These are phyloP conservation scores for Eucalyptus shirleyi DNA, from an alignment of 345 rosid genomes.

Conservation along the genomic window DNA sequence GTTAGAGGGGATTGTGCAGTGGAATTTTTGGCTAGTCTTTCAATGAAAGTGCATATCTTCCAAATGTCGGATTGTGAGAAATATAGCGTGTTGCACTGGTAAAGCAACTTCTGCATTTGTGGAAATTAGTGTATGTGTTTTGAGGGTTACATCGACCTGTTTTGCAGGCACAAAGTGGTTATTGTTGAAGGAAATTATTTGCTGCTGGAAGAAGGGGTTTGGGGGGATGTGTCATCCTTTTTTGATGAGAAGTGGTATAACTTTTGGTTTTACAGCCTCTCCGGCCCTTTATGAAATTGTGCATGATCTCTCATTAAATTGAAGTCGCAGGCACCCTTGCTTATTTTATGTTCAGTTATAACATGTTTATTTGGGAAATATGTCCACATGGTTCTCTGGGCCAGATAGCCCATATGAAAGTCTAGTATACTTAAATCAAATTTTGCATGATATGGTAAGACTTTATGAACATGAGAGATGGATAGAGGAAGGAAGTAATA, in stretches of 20 bases:
- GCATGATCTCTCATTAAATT: neutral
- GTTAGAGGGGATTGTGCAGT: neutral
- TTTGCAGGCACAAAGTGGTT: constrained; percentile 81
- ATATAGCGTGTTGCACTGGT: neutral
- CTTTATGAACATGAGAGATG: neutral
- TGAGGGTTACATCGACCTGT: neutral
- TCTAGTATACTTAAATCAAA: neutral
- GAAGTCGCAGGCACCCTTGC: neutral
- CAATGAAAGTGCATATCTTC: neutral
- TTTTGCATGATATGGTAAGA: neutral
- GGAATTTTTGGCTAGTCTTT: neutral
- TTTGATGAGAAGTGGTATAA: constrained; percentile 90
- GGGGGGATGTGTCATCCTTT: constrained; percentile 66
- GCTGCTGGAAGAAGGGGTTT: constrained; percentile 46
- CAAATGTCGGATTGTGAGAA: neutral
- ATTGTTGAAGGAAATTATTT: constrained; percentile 88
- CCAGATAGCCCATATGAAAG: neutral
- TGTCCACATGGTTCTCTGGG: neutral
- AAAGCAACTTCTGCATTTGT: neutral
- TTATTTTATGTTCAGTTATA: neutral
- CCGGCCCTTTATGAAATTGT: neutral
- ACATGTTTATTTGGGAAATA: neutral
- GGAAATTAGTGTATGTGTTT: neutral
- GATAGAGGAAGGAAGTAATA: neutral
- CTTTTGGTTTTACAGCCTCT: neutral